phyloP scores from a whole-genome alignment of 1,139 yeast genomes.

The Candida buenavistaensis region DNA sequence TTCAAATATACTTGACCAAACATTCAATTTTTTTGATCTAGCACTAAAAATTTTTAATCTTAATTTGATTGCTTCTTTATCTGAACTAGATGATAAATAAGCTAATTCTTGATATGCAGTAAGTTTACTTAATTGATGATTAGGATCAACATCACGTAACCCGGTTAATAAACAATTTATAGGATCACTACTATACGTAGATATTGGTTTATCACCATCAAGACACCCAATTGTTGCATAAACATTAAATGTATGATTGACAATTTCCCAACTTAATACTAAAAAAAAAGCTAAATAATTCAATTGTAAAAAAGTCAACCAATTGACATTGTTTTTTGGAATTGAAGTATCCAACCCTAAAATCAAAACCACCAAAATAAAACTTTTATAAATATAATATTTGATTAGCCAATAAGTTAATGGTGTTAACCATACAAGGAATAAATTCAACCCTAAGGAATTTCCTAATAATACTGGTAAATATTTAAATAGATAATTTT shows the following conservation, averaged over 20 bases:
- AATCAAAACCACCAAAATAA: constrained; percentile 25
- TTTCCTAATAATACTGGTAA: constrained; percentile 34
- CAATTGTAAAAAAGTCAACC: constrained; percentile 35
- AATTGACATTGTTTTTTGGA: constrained; percentile 38
- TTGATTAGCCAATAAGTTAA: constrained; percentile 48
- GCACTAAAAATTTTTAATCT: constrained; percentile 57
- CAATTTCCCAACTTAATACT: constrained; percentile 56
- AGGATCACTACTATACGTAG: constrained; percentile 69
- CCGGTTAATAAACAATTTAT: constrained; percentile 76
- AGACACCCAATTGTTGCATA: constrained; percentile 83
- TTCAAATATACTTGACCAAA: constrained; percentile 60
- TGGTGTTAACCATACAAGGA: constrained; percentile 39
- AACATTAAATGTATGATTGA: constrained; percentile 64
- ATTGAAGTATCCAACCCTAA: constrained; percentile 33
- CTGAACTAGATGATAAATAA: constrained; percentile 52
- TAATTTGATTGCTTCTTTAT: constrained; percentile 41
- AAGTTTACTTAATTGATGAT: constrained; percentile 56
- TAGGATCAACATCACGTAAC: constrained; percentile 46
- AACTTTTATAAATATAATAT: constrained; percentile 42
- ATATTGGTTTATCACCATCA: constrained; percentile 69
- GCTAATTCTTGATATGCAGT: constrained; percentile 79
- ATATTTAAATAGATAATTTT: constrained; percentile 31
- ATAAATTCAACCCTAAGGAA: constrained; percentile 34
- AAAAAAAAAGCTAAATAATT: constrained; percentile 40
- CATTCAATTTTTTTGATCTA: constrained; percentile 42